Base-by-base conservation (phyloP, 192 early-diverging fungal species). In the Linnemannia hyalina region DNA sequence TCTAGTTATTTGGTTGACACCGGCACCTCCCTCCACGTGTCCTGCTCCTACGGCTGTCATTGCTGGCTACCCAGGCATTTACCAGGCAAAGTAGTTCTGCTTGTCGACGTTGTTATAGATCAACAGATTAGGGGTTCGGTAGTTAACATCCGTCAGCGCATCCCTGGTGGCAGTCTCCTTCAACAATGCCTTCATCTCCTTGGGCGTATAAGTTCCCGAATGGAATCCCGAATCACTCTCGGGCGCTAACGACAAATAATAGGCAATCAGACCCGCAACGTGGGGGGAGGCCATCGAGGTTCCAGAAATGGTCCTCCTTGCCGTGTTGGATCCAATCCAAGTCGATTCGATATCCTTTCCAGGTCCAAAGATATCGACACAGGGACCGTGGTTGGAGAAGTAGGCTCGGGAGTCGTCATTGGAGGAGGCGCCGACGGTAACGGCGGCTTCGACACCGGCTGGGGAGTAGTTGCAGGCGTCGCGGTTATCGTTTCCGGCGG, bases 281-380 rank as follows among this genome's bases (percentile, higher is more conserved):
- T 98, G 97, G 23, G 97, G 97, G 65, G 93, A 93, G 69, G 97
- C 96, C 97, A 98, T 98, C 40, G 95, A 96, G 22, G 97, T 98
- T 49, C 97, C 97, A 13, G 96, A 98, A 85, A 97, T 97, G 38
- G 93, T 94, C 88, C 97, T 96, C 88, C 94, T 96, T 78, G 93
- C 92, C 78, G 80, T 91, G 73, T 92, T 90, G 88, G 92, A 92
- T 60, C 92, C 94, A 82, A 93, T 95, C 92, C 92, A 94, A 20
- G 91, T 74, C 32, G 85, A 88, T 42, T 82, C 60, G 41, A 92
- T 83, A 49, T 92, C 92, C 41, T 93, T 89, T 40, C 98, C 97
- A 71, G 99, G 99, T 44, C 95, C 98, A 89, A 98, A 98, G 47
- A 99, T 94, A 87, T 99, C 97, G 23, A 99, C 97, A 88, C 96